A percentile compares a stretch with the other conserved stretches of the same genome.
These are phyloP conservation scores for Clausena lansium DNA, from an alignment of 345 rosid genomes.

Conservation along the genomic window DNA sequence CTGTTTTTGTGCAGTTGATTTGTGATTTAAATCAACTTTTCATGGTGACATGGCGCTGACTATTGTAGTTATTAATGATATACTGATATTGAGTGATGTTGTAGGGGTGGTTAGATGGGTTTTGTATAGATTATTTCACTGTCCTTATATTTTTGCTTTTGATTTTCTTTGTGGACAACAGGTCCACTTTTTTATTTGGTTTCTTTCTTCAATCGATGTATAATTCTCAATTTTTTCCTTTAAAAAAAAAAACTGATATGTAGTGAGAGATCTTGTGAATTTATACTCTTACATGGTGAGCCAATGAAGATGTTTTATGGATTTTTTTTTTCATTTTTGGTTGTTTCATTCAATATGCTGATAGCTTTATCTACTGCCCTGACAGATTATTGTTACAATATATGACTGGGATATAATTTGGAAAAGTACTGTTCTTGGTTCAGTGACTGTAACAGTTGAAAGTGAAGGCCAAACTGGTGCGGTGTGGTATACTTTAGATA, in stretches of 20 bases:
- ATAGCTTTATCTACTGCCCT: slow-evolving; percentile 7
- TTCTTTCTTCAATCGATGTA: neutral
- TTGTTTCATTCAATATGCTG: neutral
- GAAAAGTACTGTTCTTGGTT: slow-evolving; percentile 97
- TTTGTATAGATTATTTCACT: neutral
- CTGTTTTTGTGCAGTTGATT: neutral
- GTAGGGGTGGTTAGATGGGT: neutral
- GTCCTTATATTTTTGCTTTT: neutral
- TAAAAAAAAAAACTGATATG: neutral
- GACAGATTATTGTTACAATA: slow-evolving; percentile 88
- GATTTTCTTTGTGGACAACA: neutral
- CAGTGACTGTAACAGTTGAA: slow-evolving; percentile 83
- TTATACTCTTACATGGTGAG: neutral
- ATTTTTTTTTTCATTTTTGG: neutral
- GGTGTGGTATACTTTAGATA: slow-evolving; percentile 85
- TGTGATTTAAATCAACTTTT: neutral
- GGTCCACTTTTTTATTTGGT: neutral
- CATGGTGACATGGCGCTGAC: neutral
- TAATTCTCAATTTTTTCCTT: neutral
- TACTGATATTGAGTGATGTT: neutral
- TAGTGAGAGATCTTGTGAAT: neutral
- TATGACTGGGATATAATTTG: slow-evolving; percentile 99
- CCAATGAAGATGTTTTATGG: neutral
- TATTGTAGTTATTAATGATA: neutral
- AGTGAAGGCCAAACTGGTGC: slow-evolving; percentile 90